Base-by-base conservation (phyloP, 257 asterid genomes). In the Mentha longifolia region DNA sequence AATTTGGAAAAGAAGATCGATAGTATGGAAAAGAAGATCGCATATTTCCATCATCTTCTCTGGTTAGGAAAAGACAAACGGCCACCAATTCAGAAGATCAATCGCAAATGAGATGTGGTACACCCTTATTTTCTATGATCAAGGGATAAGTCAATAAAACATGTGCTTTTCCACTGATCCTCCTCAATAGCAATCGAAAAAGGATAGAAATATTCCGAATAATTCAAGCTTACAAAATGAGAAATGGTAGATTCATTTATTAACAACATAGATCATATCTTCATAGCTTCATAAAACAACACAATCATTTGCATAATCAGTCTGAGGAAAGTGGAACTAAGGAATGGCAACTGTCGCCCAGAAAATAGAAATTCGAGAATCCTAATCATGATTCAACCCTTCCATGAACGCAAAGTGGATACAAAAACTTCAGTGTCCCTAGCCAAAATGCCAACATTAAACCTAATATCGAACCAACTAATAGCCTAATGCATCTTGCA, bases 331-430 rank as follows among this genome's bases (percentile, higher is more conserved):
- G 67, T 31, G 51, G 50, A 75, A 30, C 58, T 31, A 49, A 49
- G 47, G 33, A 61, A 22, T 39, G 56, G 19, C n/a, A 62, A 46
- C 19, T 51, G 9, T 6, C 54, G 33, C 61, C 47, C 76, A 56
- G 14, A 19, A 59, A 61, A 54, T 31, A 22, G 55, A 62, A 55
- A 45, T 33, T 6, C 6, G 6, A 33, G 37, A 5, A 3, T 1
- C 9, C 25, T 12, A 11, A 64, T 35, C 41, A 13, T 56, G 28
- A 70, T 57, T n/a, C 70, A 28, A 19, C 1, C 39, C 22, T 62
- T 42, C 30, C 7, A 28, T 42, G 62, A 69, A 61, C 33, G 55
- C 14, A 60, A 50, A 50, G 58, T 31, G 54, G 19, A 70, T 43
- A 39, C 25, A 54, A 68, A 55, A 11, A 5, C 7, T n/a, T 50